Conservation (phyloP, 768 basidiomycete species). For the Naganishia vaughanmartiniae region DNA sequence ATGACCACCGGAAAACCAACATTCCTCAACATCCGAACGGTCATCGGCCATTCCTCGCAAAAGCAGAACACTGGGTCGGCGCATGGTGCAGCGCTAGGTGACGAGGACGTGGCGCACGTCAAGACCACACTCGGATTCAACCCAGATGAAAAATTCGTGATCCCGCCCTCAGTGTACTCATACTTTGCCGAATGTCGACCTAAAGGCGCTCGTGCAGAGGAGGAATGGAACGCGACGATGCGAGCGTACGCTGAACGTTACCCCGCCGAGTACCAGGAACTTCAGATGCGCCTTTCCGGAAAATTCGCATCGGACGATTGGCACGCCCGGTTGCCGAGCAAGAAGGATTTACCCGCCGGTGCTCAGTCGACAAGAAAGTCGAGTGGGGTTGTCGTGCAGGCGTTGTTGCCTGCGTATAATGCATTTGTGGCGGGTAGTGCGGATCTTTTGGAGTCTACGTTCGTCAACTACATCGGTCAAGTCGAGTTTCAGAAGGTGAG, state of each 20-base stretch:
- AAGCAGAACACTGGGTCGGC: slow-evolving; percentile 43
- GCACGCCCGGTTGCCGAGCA: slow-evolving; percentile 38
- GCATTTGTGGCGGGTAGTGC: slow-evolving; percentile 43
- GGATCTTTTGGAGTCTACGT: slow-evolving; percentile 47
- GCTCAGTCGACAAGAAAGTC: slow-evolving; percentile 42
- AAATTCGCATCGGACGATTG: slow-evolving; percentile 39
- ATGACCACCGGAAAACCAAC: slow-evolving; percentile 44
- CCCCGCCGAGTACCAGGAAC: slow-evolving; percentile 37
- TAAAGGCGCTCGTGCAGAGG: slow-evolving; percentile 39
- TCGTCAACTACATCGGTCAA: slow-evolving; percentile 44
- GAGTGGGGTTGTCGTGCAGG: slow-evolving; percentile 41
- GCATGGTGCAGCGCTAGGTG: slow-evolving; percentile 48
- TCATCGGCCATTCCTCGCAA: slow-evolving; percentile 48
- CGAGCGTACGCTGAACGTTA: slow-evolving; percentile 36
- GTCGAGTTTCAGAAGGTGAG: slow-evolving; percentile 48
- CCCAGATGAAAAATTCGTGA: slow-evolving; percentile 43
- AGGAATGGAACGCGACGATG: slow-evolving; percentile 41
- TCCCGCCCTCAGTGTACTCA: slow-evolving; percentile 43
- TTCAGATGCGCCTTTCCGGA: slow-evolving; percentile 38
- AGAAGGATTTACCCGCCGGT: slow-evolving; percentile 36
- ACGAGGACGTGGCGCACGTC: slow-evolving; percentile 48
- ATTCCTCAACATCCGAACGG: slow-evolving; percentile 48
- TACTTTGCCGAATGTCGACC: slow-evolving; percentile 43
- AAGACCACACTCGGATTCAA: slow-evolving; percentile 46
- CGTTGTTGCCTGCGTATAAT: slow-evolving; percentile 40